phyloP scores from a whole-genome alignment of 1,284 basidiomycete genomes.

The Cystobasidium pallidum region DNA sequence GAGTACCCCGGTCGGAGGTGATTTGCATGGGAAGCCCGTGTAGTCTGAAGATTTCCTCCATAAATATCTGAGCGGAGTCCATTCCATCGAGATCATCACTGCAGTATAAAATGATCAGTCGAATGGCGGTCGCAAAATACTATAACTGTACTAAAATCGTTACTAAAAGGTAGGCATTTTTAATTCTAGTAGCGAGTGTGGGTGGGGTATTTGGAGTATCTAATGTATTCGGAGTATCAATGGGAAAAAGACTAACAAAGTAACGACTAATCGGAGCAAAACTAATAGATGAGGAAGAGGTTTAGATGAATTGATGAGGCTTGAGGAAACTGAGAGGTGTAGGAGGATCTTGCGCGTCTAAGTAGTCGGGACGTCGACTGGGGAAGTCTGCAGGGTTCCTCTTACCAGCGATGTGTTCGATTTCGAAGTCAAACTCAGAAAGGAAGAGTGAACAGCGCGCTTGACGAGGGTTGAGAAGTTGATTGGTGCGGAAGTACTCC shows the following conservation, averaged over 20 bases:
- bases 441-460: constrained; percentile 45
- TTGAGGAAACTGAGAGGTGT: background rate
- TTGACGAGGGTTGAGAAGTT: constrained; percentile 41
- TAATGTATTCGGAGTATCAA: too few relatives aligned
- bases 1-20: constrained; percentile 51
- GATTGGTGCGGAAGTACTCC: constrained; percentile 36
- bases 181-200: background rate
- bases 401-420: constrained; percentile 38
- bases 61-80: constrained; percentile 34
- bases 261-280: too few relatives aligned
- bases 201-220: background rate
- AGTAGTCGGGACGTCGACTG: constrained; percentile 11
- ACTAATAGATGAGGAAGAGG: background rate
- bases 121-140: constrained; percentile 60
- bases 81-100: constrained; percentile 20
- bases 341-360: background rate
- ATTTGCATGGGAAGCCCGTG: constrained; percentile 47
- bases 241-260: too few relatives aligned
- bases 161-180: constrained; percentile 44
- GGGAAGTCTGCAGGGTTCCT: constrained; percentile 10
- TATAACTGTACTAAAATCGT: constrained; percentile 58
- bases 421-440: constrained; percentile 24
- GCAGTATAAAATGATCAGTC: constrained; percentile 57
- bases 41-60: constrained; percentile 39
- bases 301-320: background rate